phyloP scores from a whole-genome alignment of 768 basidiomycete genomes.

The Pleurotus djamor region DNA sequence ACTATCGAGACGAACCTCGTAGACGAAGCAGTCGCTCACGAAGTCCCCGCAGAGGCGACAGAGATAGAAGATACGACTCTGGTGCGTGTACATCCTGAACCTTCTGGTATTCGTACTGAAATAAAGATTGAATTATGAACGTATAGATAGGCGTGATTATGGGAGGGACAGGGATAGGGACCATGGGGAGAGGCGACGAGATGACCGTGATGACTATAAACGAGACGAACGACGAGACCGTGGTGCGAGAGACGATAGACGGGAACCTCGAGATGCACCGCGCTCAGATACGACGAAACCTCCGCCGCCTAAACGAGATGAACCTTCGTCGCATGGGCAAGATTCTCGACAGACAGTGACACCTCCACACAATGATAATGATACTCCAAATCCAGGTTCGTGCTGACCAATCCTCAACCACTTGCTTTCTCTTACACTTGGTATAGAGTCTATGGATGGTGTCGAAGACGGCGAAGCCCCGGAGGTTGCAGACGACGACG shows the following conservation, averaged over 20 bases:
- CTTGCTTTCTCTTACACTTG: slow-evolving; percentile 4
- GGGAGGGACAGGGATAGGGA: slow-evolving; percentile 39
- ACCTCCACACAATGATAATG: slow-evolving; percentile 15
- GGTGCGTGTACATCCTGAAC: slow-evolving; percentile 13
- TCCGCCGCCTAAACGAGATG: slow-evolving; percentile 16
- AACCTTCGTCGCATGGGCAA: slow-evolving; percentile 17
- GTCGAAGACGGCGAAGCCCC: slow-evolving; percentile 47
- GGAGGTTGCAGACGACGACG: slow-evolving; percentile 65
- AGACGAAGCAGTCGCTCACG: slow-evolving; percentile 42
- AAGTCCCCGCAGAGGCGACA: slow-evolving; percentile 41
- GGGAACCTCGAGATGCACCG: slow-evolving; percentile 22
- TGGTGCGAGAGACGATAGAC: slow-evolving; percentile 30
- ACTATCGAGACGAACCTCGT: slow-evolving; percentile 31
- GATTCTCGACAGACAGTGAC: slow-evolving; percentile 19
- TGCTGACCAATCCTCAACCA: slow-evolving; percentile 8
- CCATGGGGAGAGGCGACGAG: slow-evolving; percentile 28
- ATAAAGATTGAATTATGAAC: too few relatives aligned
- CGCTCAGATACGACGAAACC: slow-evolving; percentile 30
- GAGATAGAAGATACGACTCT: slow-evolving; percentile 31
- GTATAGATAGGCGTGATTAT: slow-evolving; percentile 35
- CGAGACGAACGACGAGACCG: slow-evolving; percentile 22
- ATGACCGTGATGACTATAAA: slow-evolving; percentile 14
- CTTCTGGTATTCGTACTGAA: too few relatives aligned
- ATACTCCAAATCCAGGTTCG: slow-evolving; percentile 1
- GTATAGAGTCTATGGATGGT: slow-evolving; percentile 11